These are phyloP conservation scores for Ustilago shanxiensis DNA, from an alignment of 1,284 basidiomycete genomes.

Conservation along the genomic window DNA sequence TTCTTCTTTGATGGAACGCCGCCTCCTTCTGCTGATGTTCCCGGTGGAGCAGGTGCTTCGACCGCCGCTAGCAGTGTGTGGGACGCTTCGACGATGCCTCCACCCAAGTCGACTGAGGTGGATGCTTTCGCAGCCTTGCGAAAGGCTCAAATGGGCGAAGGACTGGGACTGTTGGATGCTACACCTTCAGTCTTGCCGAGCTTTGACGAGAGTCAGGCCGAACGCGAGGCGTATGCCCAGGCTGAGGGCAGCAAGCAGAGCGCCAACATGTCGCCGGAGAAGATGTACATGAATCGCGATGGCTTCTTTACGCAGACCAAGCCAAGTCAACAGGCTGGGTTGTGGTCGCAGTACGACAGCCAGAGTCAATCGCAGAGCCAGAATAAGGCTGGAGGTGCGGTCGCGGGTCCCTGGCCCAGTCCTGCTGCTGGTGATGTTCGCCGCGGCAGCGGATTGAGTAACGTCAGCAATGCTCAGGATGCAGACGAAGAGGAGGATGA, in stretches of 20 bases:
- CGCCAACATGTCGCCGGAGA: conserved; percentile 28
- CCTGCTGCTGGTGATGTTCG: conserved; percentile 14
- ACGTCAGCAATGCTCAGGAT: not conserved
- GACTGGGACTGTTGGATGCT: conserved; percentile 44
- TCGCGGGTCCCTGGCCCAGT: conserved; percentile 11
- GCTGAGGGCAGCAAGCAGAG: conserved; percentile 18
- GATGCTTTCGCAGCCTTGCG: conserved; percentile 65
- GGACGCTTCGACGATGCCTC: conserved; percentile 58
- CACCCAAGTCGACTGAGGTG: conserved; percentile 52
- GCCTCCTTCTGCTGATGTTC: conserved; percentile 7
- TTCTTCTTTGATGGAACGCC: conserved; percentile 54
- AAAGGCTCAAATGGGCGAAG: conserved; percentile 53
- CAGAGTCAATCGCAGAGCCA: conserved; percentile 38
- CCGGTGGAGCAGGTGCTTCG: not conserved
- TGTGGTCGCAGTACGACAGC: conserved; percentile 41
- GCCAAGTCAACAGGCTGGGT: conserved; percentile 38
- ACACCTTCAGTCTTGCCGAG: conserved; percentile 55
- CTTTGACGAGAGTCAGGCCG: conserved; percentile 56
- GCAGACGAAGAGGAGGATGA: conserved; percentile 18
- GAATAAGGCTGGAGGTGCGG: not conserved
- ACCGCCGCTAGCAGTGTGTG: conserved; percentile 10
- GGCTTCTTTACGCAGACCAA: conserved; percentile 68
- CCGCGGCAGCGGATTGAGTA: conserved; percentile 17
- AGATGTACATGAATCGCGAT: conserved; percentile 64
- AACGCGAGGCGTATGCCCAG: conserved; percentile 38